phyloP scores from a whole-genome alignment of 805 yeast genomes.

The Huiozyma sinensis region DNA sequence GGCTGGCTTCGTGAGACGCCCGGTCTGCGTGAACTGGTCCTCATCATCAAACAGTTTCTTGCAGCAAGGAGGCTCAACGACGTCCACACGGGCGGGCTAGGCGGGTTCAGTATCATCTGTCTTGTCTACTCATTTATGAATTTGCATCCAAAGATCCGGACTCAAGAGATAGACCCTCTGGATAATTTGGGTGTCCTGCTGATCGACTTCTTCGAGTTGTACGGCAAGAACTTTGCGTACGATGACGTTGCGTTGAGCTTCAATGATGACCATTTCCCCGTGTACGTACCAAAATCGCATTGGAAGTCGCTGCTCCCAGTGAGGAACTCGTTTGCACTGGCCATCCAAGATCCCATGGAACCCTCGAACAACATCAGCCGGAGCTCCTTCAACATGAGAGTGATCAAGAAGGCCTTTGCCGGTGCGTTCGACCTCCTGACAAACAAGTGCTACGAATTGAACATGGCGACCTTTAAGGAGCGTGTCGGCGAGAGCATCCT shows the following conservation, averaged over 20 bases:
- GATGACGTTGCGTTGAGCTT: conserved; percentile 65
- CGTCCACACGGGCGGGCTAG: conserved; percentile 88
- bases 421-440: conserved; percentile 76
- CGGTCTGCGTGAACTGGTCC: conserved; percentile 71
- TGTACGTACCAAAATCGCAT: conserved; percentile 49
- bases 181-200: conserved; percentile 78
- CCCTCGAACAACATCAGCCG: conserved; percentile 69
- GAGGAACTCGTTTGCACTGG: conserved; percentile 46
- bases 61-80: conserved; percentile 68
- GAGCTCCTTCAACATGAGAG: conserved; percentile 71
- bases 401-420: conserved; percentile 72
- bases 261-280: conserved; percentile 37
- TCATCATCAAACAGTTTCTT: conserved; percentile 77
- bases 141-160: conserved; percentile 66
- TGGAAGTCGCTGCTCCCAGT: conserved; percentile 34
- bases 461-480: conserved; percentile 52
- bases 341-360: conserved; percentile 87
- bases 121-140: conserved; percentile 68
- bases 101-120: conserved; percentile 90
- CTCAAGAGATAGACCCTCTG: conserved; percentile 53
- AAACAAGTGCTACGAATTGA: conserved; percentile 64
- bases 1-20: conserved; percentile 64
- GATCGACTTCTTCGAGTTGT: conserved; percentile 86
- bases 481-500: conserved; percentile 64
- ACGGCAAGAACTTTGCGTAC: conserved; percentile 83